Base-by-base conservation (phyloP, 768 basidiomycete genomes). In the Hygrophorus pudorinus region DNA sequence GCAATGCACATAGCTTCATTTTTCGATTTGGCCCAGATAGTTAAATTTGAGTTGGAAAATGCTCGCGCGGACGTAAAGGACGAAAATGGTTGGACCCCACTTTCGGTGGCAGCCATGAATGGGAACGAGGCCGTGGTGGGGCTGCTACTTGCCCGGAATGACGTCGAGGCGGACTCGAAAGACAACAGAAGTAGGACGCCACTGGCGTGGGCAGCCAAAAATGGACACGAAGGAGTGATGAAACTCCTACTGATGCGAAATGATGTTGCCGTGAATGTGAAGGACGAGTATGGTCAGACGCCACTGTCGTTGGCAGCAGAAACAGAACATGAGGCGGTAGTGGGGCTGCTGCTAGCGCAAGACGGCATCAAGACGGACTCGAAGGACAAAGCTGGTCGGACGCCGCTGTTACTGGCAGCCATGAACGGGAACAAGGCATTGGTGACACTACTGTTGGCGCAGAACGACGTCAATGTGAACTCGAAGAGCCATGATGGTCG, bases 211-310 rank as follows among this genome's bases (percentile, higher is more conserved):
- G 45, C 48, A 16, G 48, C 48, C 11, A 13, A 32, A 33, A 21
- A 47, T 4, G 49, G 49, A 11, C 32, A 50, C 33, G 24, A 42
- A 10, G 47, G 4, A n/a, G 33, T 50, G 3, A 40, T 48, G 34
- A 36, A 43, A 20, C 17, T 43, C 7, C 41, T 48, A n/a, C 20
- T 48, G 38, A 18, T 4, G 14, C 27, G 28, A 18, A 13, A 27
- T 13, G 48, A 40, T 30, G 28, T 49, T 7, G 24, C 38, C 27
- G 47, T 47, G 1, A 40, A 47, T 24, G 2, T 29, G 17, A 28
- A 28, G 21, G 44, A 48, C 16, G n/a, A 34, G 24, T 29, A 1
- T 14, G 20, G 32, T 17, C 20, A 24, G 11, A 47, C 46, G 21
- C 46, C 46, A 33, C 20, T 47, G 6, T 41, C 41, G 6, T 24